phyloP scores from a whole-genome alignment of 179 eudicot genomes.

The Nepenthes alata region DNA sequence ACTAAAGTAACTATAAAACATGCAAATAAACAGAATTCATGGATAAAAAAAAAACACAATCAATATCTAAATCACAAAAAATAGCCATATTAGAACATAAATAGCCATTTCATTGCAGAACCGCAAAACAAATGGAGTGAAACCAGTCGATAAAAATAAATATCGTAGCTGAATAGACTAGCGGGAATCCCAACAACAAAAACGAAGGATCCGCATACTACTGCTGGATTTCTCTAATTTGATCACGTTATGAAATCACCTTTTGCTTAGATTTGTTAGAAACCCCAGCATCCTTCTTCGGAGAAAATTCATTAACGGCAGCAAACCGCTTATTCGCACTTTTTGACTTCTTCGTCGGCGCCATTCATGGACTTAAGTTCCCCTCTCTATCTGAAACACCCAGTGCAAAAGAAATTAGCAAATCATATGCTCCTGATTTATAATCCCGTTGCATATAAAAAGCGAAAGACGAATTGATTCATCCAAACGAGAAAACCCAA shows the following conservation, averaged over 20 bases:
- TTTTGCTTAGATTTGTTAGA: slow-evolving; percentile 13
- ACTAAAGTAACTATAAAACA: too few relatives aligned
- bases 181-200: neutral
- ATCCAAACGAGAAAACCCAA: neutral
- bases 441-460: neutral
- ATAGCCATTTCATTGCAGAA: too few relatives aligned
- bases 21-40: too few relatives aligned
- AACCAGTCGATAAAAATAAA: too few relatives aligned
- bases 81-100: too few relatives aligned
- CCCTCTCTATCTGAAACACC: slow-evolving; percentile 3
- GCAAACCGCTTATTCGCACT: slow-evolving; percentile 11
- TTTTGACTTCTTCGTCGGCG: slow-evolving; percentile 18
- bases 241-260: slow-evolving; percentile 7
- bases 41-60: too few relatives aligned
- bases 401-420: neutral
- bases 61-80: too few relatives aligned
- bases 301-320: slow-evolving; percentile 4
- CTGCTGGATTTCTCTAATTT: neutral
- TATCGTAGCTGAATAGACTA: too few relatives aligned
- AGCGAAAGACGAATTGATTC: neutral
- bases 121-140: too few relatives aligned
- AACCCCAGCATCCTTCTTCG: slow-evolving; percentile 7
- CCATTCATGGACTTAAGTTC: slow-evolving; percentile 10
- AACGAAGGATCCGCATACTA: neutral
- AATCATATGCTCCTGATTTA: neutral